These are phyloP conservation scores for Ogataea methanolica DNA, from an alignment of 805 yeast species.

Conservation along the genomic window DNA sequence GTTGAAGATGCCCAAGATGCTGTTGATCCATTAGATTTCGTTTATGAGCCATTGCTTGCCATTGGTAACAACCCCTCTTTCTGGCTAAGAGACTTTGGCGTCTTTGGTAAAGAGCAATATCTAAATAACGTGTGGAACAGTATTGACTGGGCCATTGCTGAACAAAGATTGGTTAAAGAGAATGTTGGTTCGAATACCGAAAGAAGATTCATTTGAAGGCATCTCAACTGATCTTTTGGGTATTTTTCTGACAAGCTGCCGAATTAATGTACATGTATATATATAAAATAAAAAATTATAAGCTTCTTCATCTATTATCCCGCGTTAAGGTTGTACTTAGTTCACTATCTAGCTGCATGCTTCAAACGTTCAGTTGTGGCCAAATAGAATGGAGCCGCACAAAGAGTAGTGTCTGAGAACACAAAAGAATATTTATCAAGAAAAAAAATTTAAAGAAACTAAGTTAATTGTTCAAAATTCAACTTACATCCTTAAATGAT, in stretches of 20 bases:
- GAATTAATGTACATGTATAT: background rate
- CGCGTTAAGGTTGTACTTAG: too few species aligned
- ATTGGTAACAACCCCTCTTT: slow-evolving; percentile 70
- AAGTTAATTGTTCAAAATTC: background rate
- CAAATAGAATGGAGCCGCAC: too few species aligned
- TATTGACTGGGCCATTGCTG: slow-evolving; percentile 79
- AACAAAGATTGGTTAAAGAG: slow-evolving; percentile 34
- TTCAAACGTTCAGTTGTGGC: too few species aligned
- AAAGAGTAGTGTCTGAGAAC: too few species aligned
- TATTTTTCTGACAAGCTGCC: too few species aligned
- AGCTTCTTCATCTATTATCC: too few species aligned
- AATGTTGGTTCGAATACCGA: slow-evolving; percentile 2
- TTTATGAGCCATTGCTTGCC: slow-evolving; percentile 57
- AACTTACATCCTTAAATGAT: background rate
- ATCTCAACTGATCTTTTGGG: background rate
- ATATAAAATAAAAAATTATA: background rate
- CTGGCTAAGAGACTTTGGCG: slow-evolving; percentile 72
- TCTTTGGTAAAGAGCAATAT: slow-evolving; percentile 68
- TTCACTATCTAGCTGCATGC: too few species aligned
- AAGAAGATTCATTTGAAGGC: background rate
- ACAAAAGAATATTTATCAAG: too few species aligned
- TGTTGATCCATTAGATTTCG: slow-evolving; percentile 37
- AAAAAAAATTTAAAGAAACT: background rate
- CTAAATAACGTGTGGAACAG: slow-evolving; percentile 71
- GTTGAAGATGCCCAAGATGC: slow-evolving; percentile 37